Conservation (phyloP, 805 yeast species). For the Ogataea nakhonphanomensis region DNA sequence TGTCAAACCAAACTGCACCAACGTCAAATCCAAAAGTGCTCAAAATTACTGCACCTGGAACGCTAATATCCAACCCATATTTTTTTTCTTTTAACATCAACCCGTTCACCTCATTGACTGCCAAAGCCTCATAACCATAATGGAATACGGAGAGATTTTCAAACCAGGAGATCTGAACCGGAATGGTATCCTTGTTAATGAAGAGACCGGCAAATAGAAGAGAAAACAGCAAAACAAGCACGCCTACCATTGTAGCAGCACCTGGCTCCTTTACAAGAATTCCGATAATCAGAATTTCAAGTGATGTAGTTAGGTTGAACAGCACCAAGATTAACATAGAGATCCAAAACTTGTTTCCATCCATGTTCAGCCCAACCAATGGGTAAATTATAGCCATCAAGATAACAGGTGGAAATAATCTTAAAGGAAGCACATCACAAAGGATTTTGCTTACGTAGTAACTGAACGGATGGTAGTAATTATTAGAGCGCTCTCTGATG, state of each 20-base stretch:
- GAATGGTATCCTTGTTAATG: constrained; percentile 67
- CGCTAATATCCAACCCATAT: constrained; percentile 89
- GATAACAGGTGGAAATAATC: constrained; percentile 89
- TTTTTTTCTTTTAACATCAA: constrained; percentile 81
- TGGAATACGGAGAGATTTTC: constrained; percentile 89
- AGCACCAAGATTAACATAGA: constrained; percentile 67
- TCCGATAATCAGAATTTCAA: constrained; percentile 84
- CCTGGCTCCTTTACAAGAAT: constrained; percentile 85
- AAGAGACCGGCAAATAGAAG: constrained; percentile 91
- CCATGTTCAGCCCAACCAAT: constrained; percentile 80
- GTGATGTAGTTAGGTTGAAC: constrained; percentile 83
- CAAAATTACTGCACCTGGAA: constrained; percentile 95
- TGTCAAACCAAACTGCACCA: constrained; percentile 67
- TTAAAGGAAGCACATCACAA: constrained; percentile 88
- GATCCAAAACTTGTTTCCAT: constrained; percentile 66
- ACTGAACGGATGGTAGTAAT: constrained; percentile 84
- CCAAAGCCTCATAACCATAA: constrained; percentile 89
- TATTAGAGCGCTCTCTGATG: constrained; percentile 89
- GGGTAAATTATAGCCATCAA: constrained; percentile 83
- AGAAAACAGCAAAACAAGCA: constrained; percentile 77
- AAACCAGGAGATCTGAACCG: constrained; percentile 56
- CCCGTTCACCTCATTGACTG: constrained; percentile 89
- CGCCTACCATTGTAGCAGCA: constrained; percentile 87
- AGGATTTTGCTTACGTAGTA: constrained; percentile 82
- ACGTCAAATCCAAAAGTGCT: constrained; percentile 94